These are phyloP conservation scores for Leptodermis oblonga DNA, from an alignment of 257 asterid genomes.

Conservation along the genomic window DNA sequence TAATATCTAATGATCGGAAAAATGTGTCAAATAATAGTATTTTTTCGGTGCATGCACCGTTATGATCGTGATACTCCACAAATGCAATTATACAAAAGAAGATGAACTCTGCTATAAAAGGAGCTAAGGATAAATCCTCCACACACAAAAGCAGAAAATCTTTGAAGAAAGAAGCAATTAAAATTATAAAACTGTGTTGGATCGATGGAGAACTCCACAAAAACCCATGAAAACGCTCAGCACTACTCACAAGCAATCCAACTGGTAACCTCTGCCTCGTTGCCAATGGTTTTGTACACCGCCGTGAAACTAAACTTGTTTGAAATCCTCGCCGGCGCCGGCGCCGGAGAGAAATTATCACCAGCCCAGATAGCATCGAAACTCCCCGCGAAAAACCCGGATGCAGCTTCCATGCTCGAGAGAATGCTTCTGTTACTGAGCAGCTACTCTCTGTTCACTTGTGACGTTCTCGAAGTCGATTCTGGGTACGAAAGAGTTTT, in stretches of 20 bases:
- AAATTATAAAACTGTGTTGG: too few species aligned
- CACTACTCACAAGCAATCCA: conserved; percentile 3
- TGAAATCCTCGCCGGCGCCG: conserved; percentile 35
- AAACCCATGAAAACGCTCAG: not conserved
- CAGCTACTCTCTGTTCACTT: conserved; percentile 26
- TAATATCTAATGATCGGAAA: too few species aligned
- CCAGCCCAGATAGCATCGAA: conserved; percentile 27
- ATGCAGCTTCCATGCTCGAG: conserved; percentile 28
- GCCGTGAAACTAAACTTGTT: conserved; percentile 19
- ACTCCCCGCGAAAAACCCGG: conserved; percentile 18
- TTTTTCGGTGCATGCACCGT: too few species aligned
- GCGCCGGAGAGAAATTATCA: conserved; percentile 20
- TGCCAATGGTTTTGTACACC: conserved; percentile 6
- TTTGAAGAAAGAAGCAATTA: too few species aligned
- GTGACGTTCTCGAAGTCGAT: conserved; percentile 13
- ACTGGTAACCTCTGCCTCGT: not conserved
- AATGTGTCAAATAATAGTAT: too few species aligned
- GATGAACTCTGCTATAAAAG: too few species aligned
- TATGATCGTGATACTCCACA: too few species aligned
- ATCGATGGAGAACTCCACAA: not conserved
- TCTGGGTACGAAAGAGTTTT: conserved; percentile 6
- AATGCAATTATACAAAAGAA: too few species aligned
- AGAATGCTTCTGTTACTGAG: conserved; percentile 9
- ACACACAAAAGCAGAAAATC: too few species aligned
- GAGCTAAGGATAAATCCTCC: too few species aligned